These are phyloP conservation scores for Ganoderma multipileum DNA, from an alignment of 1,284 basidiomycete genomes.

Conservation along the genomic window DNA sequence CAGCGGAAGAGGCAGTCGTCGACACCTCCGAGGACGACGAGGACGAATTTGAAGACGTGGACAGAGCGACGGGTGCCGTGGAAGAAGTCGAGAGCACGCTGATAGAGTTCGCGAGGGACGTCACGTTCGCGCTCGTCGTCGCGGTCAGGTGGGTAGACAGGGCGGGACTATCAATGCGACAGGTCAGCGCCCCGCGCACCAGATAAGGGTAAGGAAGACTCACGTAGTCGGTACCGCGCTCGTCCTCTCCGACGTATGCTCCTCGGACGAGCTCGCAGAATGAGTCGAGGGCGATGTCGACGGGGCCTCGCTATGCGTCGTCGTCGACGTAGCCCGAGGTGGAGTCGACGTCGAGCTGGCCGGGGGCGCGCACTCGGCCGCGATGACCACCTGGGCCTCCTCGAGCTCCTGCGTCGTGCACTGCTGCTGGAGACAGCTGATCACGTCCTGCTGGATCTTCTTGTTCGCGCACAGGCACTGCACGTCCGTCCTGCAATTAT, in stretches of 20 bases:
- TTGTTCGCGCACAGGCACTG: conserved; percentile 9
- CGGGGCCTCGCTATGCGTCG: background rate
- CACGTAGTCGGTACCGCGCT: background rate
- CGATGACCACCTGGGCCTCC: background rate
- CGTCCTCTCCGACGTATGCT: background rate
- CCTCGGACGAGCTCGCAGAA: background rate
- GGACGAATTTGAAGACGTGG: background rate
- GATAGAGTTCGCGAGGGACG: background rate
- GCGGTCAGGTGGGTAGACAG: background rate
- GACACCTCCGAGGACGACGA: background rate
- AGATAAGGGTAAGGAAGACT: background rate
- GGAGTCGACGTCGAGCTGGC: background rate
- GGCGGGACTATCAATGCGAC: background rate
- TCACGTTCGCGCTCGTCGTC: background rate
- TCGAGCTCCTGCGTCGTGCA: conserved; percentile 5
- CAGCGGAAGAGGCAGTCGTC: background rate
- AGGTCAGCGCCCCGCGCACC: background rate
- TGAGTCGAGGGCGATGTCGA: background rate
- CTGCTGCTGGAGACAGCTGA: conserved; percentile 3
- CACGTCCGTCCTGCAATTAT: background rate
- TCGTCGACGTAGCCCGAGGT: background rate
- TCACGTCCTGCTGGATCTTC: conserved; percentile 4
- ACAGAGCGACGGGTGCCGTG: background rate
- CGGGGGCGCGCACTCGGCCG: conserved; percentile 3
- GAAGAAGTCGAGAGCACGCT: background rate